phyloP scores from a whole-genome alignment of 148 eudicot genomes.

The Rhododendron ferrugineum region DNA sequence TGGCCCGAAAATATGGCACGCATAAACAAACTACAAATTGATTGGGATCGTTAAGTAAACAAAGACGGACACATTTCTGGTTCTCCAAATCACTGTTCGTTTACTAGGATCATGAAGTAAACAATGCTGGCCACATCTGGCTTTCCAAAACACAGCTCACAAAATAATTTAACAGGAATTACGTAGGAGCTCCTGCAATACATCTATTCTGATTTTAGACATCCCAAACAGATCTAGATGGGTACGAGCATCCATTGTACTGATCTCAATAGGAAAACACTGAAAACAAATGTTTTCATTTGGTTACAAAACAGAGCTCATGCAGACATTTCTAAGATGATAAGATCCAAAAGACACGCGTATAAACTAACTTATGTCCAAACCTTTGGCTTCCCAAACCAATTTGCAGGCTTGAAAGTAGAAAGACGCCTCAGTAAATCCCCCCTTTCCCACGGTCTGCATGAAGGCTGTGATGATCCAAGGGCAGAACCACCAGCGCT shows the following conservation, averaged over 20 bases:
- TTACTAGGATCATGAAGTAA: neutral
- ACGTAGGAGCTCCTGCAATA: neutral
- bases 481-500: slow-evolving; percentile 84
- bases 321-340: neutral
- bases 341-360: neutral
- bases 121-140: neutral
- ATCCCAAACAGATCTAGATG: neutral
- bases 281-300: neutral
- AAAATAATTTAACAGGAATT: neutral
- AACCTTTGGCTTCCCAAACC: slow-evolving; percentile 97
- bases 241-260: neutral
- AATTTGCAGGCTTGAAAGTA: slow-evolving; percentile 77
- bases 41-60: neutral
- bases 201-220: neutral
- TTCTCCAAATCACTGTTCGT: neutral
- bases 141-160: neutral
- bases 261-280: neutral
- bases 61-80: neutral
- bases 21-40: neutral
- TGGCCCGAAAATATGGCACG: neutral
- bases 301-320: neutral
- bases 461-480: slow-evolving; percentile 84
- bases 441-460: slow-evolving; percentile 99
- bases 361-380: slow-evolving; percentile 5
- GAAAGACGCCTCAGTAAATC: slow-evolving; percentile 92